Evolutionary conservation across 805 yeast species (phyloP).

Genomic region (Metschnikowia lachancei): DNA sequence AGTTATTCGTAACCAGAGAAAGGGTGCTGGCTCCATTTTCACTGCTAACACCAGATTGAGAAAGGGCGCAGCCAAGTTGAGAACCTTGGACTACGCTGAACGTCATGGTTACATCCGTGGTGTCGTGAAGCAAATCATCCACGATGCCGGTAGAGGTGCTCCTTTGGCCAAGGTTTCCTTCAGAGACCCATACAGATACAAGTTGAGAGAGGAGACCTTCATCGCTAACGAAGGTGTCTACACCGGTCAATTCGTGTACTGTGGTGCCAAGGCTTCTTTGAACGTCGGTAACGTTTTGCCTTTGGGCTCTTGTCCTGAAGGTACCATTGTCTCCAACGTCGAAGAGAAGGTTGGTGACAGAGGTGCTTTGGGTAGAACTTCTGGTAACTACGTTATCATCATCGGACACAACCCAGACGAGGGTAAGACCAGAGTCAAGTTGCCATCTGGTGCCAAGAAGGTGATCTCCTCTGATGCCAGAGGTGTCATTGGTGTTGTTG

Average conservation of each 20-base stretch:
- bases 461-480: slow-evolving; percentile 91
- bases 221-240: slow-evolving; percentile 99
- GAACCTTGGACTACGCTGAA: slow-evolving; percentile 98
- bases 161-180: slow-evolving; percentile 89
- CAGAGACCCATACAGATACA: slow-evolving; percentile 98
- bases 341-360: slow-evolving; percentile 99
- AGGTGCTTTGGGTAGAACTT: slow-evolving; percentile 99
- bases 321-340: slow-evolving; percentile 97
- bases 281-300: slow-evolving; percentile 97
- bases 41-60: slow-evolving; percentile 99
- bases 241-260: slow-evolving; percentile 99
- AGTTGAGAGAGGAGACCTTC: slow-evolving; percentile 96
- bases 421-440: slow-evolving; percentile 98
- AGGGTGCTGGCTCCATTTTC: slow-evolving; percentile 99
- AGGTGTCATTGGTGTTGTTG: slow-evolving; percentile 99
- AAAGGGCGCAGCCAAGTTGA: slow-evolving; percentile 99
- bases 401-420: slow-evolving; percentile 99
- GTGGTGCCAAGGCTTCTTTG: slow-evolving; percentile 97
- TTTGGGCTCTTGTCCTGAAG: slow-evolving; percentile 96
- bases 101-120: slow-evolving; percentile 99
- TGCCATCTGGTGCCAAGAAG: slow-evolving; percentile 99
- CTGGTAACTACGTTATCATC: slow-evolving; percentile 98
- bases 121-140: slow-evolving; percentile 96
- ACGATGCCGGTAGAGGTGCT: slow-evolving; percentile 99
- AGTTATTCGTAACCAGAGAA: slow-evolving; percentile 99